These are phyloP conservation scores for Aspergillus pseudonomiae DNA, from an alignment of 2,329 filamentous ascomycete genomes.

Conservation along the genomic window DNA sequence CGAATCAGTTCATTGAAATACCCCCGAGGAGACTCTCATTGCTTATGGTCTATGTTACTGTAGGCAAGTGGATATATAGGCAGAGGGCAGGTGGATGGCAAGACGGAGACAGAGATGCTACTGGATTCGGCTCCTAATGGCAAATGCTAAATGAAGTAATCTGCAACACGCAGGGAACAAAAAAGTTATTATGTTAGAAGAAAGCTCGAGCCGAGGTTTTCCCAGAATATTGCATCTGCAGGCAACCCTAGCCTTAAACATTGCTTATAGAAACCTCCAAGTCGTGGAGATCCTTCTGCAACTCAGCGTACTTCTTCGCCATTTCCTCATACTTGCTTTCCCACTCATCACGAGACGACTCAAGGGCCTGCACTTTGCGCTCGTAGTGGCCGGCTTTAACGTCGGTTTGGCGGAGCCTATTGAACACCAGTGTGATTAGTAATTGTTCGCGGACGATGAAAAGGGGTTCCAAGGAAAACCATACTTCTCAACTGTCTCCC, in stretches of 20 bases:
- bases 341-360: slow-evolving; percentile 89
- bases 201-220: slow-evolving; percentile 33
- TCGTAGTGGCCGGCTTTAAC: slow-evolving; percentile 99
- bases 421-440: slow-evolving; percentile 23
- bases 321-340: slow-evolving; percentile 98
- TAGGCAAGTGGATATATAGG: slow-evolving; percentile 11
- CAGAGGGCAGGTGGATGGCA: slow-evolving; percentile 21
- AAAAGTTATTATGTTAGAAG: slow-evolving; percentile 28
- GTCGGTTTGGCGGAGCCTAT: slow-evolving; percentile 95
- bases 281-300: slow-evolving; percentile 89
- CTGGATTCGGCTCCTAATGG: slow-evolving; percentile 21
- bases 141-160: slow-evolving; percentile 26
- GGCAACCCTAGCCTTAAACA: slow-evolving; percentile 64
- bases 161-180: slow-evolving; percentile 30
- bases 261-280: slow-evolving; percentile 91
- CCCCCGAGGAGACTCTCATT: slow-evolving; percentile 5
- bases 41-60: slow-evolving; percentile 22
- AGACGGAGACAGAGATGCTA: slow-evolving; percentile 20
- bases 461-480: slow-evolving; percentile 38
- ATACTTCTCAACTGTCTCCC: slow-evolving; percentile 98
- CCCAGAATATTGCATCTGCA: slow-evolving; percentile 34
- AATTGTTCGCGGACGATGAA: slow-evolving; percentile 5
- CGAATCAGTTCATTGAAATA: not conserved
- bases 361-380: slow-evolving; percentile 97
- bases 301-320: slow-evolving; percentile 79